A percentile compares a stretch with the other conserved stretches of the same genome.
These are phyloP conservation scores for Bruguiera parviflora DNA, from an alignment of 345 rosid species.

Conservation along the genomic window DNA sequence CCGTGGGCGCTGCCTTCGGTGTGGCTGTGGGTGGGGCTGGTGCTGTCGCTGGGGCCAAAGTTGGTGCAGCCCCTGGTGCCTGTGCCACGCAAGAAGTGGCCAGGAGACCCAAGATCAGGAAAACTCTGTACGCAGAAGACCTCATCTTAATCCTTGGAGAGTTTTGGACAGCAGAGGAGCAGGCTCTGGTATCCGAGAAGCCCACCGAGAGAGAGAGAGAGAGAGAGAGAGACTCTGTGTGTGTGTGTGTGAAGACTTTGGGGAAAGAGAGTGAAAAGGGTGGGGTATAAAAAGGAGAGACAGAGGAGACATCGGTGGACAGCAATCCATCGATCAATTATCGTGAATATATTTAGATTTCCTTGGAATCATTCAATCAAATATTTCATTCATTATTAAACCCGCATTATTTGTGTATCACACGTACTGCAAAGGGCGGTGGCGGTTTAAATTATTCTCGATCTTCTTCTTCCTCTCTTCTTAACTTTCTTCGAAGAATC, in stretches of 20 bases:
- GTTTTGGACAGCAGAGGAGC: background rate
- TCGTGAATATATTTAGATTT: constrained; percentile 8
- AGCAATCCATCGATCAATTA: constrained; percentile 2
- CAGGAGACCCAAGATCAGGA: constrained; percentile 60
- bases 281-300: constrained; percentile 9
- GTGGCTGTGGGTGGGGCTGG: constrained; percentile 24
- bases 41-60: constrained; percentile 32
- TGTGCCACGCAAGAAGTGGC: constrained; percentile 72
- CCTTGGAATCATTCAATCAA: constrained; percentile 14
- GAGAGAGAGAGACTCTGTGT: background rate
- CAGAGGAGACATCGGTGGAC: background rate
- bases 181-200: background rate
- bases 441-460: too few species aligned
- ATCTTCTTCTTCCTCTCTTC: too few species aligned
- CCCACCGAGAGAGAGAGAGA: background rate
- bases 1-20: constrained; percentile 27
- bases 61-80: constrained; percentile 49
- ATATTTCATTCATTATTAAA: too few species aligned
- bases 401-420: too few species aligned
- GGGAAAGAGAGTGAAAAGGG: constrained; percentile 15
- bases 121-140: constrained; percentile 39
- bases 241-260: background rate
- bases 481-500: too few species aligned
- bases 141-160: constrained; percentile 35
- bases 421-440: too few species aligned